Base-by-base conservation (phyloP, 2,329 filamentous ascomycete genomes). In the Colletotrichum sp. region DNA sequence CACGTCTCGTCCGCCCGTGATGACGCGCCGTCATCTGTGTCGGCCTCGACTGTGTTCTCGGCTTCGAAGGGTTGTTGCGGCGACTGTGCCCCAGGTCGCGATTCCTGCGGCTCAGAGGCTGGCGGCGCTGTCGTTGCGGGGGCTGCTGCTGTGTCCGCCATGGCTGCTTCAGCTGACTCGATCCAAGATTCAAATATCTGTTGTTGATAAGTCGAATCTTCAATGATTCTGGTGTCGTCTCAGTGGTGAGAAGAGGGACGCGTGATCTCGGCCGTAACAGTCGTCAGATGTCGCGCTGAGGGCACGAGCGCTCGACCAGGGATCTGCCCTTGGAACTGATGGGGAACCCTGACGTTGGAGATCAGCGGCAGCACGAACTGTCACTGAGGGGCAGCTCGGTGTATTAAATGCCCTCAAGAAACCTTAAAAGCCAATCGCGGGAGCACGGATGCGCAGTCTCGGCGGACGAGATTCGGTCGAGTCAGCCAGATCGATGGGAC, bases 41-140 rank as follows among this genome's bases (percentile, higher is more conserved):
- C 73, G 63, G 69, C 30, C 13, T 73, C 69, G 4, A 75, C 73
- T 4, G 34, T 66, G 62, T 75, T 75, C 18, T 75, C 73, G 5
- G 73, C 62, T n/a, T 16, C n/a, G 3, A 72, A 10, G 7, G 14
- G 52, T 4, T 48, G 56, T 18, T 58, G 38, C 5, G 43, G 65
- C 4, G 43, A 18, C 30, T 59, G 65, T 18, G 7, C 12, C 18
- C n/a, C 38, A 3, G 69, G 16, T 16, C 13, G 30, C 13, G 56
- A 43, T 38, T 63, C 24, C 21, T 7, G 56, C 13, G 24, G 55
- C 9, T 56, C 21, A 16, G 21, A 28, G 9, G 21, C 4, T 34
- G 62, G 26, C 6, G 24, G 13, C 30, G n/a, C 21, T 7, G 34
- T 3, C 7, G 26, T 14, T 34, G 67, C 9, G 58, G 21, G 10